Evolutionary conservation across 257 asterid genomes (phyloP).

Genomic region (Rhazya stricta): DNA sequence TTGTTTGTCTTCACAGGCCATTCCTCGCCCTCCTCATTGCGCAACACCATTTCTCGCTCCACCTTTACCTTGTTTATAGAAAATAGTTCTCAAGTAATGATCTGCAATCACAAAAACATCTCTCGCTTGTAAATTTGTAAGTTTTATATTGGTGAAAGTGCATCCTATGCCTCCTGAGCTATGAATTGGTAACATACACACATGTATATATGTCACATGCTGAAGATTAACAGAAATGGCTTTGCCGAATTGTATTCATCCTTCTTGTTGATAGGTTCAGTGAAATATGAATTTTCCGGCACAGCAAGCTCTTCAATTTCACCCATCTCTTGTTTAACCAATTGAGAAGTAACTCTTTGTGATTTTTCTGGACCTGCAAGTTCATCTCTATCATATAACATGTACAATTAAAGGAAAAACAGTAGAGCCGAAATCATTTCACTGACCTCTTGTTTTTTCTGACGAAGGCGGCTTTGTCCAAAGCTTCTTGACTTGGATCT

Average conservation of each 20-base stretch:
- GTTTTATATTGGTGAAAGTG: too few species aligned
- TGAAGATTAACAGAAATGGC: neutral
- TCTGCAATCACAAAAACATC: neutral
- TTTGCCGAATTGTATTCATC: neutral
- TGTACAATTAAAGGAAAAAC: neutral
- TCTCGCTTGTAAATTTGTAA: neutral
- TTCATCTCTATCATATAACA: neutral
- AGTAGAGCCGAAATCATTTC: neutral
- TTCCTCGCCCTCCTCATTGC: neutral
- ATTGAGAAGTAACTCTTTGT: neutral
- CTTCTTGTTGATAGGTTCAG: neutral
- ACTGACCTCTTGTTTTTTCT: neutral
- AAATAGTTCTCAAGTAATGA: neutral
- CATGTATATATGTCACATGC: neutral
- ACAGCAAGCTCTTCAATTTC: too few species aligned
- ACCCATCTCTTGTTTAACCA: too few species aligned
- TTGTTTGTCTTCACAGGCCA: neutral
- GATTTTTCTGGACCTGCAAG: neutral
- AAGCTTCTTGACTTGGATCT: slow-evolving; percentile 13
- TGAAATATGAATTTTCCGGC: neutral
- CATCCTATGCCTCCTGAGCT: too few species aligned
- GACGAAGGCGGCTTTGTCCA: slow-evolving; percentile 5
- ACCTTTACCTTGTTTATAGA: neutral
- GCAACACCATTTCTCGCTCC: neutral
- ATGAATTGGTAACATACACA: neutral